phyloP scores from a whole-genome alignment of 345 rosid genomes.

The Dimocarpus longan region DNA sequence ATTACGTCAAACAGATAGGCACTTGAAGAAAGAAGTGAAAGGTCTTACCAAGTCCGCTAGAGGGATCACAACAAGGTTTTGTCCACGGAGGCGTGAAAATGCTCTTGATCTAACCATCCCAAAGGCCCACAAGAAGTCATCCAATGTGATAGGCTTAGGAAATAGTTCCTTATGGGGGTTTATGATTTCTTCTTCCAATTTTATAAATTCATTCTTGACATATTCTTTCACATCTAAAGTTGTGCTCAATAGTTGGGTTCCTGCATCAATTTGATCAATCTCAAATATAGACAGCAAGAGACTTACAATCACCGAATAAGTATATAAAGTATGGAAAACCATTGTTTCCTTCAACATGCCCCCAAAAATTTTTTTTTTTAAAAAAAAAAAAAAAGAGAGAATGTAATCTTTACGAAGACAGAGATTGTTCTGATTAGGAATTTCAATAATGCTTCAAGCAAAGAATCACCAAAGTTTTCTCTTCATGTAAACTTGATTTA shows the following conservation, averaged over 20 bases:
- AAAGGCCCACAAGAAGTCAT: slow-evolving; percentile 87
- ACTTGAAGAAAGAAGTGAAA: slow-evolving; percentile 7
- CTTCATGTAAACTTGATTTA: too few species aligned
- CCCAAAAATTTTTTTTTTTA: too few species aligned
- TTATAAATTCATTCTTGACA: slow-evolving; percentile 58
- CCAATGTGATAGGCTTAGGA: slow-evolving; percentile 58
- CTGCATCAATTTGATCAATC: slow-evolving; percentile 35
- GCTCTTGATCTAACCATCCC: slow-evolving; percentile 89
- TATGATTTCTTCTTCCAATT: slow-evolving; percentile 67
- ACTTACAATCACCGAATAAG: slow-evolving; percentile 1
- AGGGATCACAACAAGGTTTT: slow-evolving; percentile 84
- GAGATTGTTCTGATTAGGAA: too few species aligned
- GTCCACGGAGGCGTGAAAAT: slow-evolving; percentile 85
- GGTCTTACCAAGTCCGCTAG: slow-evolving; percentile 82
- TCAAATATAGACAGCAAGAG: slow-evolving; percentile 10
- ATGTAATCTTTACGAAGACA: too few species aligned
- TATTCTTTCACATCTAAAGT: slow-evolving; percentile 73
- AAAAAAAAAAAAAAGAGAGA: too few species aligned
- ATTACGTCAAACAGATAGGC: background rate
- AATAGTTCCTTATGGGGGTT: slow-evolving; percentile 64
- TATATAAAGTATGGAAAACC: background rate
- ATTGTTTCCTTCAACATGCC: background rate
- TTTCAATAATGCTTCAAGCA: too few species aligned
- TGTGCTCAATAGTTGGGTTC: slow-evolving; percentile 77
- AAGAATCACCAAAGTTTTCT: too few species aligned